A percentile compares a stretch with the other conserved stretches of the same genome.
phyloP scores from a whole-genome alignment of 371 early-diverging fungal genomes.

The Actinomortierella ambigua region DNA sequence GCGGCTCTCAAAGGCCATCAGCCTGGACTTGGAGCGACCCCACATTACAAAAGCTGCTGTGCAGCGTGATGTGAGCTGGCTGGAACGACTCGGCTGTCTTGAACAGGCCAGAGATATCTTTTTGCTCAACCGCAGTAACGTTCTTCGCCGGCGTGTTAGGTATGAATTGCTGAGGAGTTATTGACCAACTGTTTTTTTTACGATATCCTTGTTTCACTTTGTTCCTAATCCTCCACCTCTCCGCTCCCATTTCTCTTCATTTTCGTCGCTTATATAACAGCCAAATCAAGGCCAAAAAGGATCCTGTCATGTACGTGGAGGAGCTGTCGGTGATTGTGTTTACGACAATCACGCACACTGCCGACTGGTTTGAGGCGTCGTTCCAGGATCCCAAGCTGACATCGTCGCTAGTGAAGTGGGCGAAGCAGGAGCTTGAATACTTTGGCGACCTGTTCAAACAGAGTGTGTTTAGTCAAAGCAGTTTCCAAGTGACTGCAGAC shows the following conservation, averaged over 20 bases:
- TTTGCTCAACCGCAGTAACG: constrained; percentile 71
- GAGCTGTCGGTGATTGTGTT: constrained; percentile 89
- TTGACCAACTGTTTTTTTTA: constrained; percentile 9
- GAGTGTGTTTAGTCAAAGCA: constrained; percentile 81
- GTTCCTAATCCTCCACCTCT: constrained; percentile 9
- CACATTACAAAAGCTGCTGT: constrained; percentile 80
- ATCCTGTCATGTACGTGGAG: constrained; percentile 80
- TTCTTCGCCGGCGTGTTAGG: constrained; percentile 80
- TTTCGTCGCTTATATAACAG: constrained; percentile 33
- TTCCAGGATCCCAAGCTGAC: constrained; percentile 89
- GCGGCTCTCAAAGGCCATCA: constrained; percentile 66
- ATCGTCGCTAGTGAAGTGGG: constrained; percentile 93
- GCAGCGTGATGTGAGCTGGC: constrained; percentile 78
- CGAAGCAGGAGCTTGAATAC: constrained; percentile 79
- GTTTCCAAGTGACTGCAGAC: constrained; percentile 81
- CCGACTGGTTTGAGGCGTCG: constrained; percentile 91
- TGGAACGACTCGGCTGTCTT: constrained; percentile 78
- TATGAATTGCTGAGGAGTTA: constrained; percentile 12
- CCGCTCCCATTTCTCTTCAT: background rate
- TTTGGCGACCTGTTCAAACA: constrained; percentile 87
- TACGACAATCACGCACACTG: constrained; percentile 87
- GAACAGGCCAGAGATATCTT: constrained; percentile 73
- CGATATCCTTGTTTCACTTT: constrained; percentile 4
- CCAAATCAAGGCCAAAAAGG: constrained; percentile 87
- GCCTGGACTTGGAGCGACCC: constrained; percentile 79